A percentile compares a stretch with the other conserved stretches of the same genome.
These are phyloP conservation scores for Coemansia sp. DNA, from an alignment of 192 early-diverging fungal species.

Conservation along the genomic window DNA sequence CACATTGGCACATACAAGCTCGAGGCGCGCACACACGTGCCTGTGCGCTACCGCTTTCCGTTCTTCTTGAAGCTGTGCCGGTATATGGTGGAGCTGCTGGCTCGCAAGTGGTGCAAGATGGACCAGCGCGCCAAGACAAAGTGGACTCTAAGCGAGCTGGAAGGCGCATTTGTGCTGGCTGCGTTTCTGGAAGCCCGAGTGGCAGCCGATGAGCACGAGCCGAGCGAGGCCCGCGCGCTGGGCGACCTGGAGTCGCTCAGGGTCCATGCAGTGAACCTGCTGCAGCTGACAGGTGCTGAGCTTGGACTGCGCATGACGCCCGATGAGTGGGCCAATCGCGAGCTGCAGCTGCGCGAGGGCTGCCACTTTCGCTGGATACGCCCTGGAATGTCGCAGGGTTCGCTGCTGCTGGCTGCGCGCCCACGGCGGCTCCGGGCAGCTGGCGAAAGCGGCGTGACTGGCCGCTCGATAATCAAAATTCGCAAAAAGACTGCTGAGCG, in stretches of 20 bases:
- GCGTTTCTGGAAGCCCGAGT: slow-evolving; percentile 49
- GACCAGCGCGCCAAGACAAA: slow-evolving; percentile 13
- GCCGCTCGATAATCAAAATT: slow-evolving; percentile 29
- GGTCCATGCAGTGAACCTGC: slow-evolving; percentile 18
- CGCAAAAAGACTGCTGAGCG: slow-evolving; percentile 25
- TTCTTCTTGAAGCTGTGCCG: slow-evolving; percentile 83
- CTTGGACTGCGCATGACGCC: slow-evolving; percentile 38
- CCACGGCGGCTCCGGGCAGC: slow-evolving; percentile 26
- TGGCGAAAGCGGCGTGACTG: slow-evolving; percentile 7
- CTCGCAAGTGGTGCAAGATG: slow-evolving; percentile 55
- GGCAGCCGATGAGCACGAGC: slow-evolving; percentile 10
- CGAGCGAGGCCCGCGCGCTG: slow-evolving; percentile 28
- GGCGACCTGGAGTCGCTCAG: slow-evolving; percentile 31
- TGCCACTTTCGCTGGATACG: slow-evolving; percentile 52
- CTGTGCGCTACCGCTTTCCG: slow-evolving; percentile 82
- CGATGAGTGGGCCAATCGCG: slow-evolving; percentile 52
- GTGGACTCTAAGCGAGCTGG: slow-evolving; percentile 56
- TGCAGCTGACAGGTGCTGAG: slow-evolving; percentile 32
- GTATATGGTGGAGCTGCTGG: slow-evolving; percentile 70
- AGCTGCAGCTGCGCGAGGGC: slow-evolving; percentile 47
- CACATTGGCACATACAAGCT: slow-evolving; percentile 76
- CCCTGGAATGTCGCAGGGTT: slow-evolving; percentile 46
- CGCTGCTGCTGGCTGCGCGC: slow-evolving; percentile 42
- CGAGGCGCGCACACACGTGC: slow-evolving; percentile 77
- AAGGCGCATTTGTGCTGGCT: slow-evolving; percentile 56